Conservation (phyloP, 2,329 filamentous ascomycete species). For the Colletotrichum horii region DNA sequence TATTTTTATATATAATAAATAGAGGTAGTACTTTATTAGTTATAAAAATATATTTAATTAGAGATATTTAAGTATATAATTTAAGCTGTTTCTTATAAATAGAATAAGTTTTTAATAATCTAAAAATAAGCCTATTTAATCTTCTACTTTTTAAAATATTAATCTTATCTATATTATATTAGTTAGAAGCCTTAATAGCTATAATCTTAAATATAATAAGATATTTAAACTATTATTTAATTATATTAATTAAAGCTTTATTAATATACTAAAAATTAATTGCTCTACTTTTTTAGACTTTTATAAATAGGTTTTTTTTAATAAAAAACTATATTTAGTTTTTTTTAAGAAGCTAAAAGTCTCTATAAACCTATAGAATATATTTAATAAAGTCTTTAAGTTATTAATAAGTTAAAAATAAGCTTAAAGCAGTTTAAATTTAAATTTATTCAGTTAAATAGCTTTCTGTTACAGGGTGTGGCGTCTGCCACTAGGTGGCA, state of each 20-base stretch:
- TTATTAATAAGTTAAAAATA: slow-evolving; percentile 1
- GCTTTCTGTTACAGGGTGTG: neutral
- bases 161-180: neutral
- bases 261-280: neutral
- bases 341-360: neutral
- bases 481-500: too few relatives aligned
- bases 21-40: too few relatives aligned
- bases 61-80: neutral
- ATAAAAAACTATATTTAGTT: too few relatives aligned
- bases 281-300: neutral
- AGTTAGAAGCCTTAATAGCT: neutral
- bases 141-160: neutral
- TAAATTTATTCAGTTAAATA: slow-evolving; percentile 2
- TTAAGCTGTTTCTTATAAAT: neutral
- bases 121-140: neutral
- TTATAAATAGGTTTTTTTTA: neutral
- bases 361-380: neutral
- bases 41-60: too few relatives aligned
- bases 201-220: neutral
- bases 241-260: neutral
- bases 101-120: neutral
- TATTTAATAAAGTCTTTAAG: neutral
- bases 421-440: slow-evolving; percentile 7
- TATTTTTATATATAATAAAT: too few relatives aligned
- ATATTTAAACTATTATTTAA: neutral